phyloP scores from a whole-genome alignment of 306 rosid genomes.

The Prunus dulcis region DNA sequence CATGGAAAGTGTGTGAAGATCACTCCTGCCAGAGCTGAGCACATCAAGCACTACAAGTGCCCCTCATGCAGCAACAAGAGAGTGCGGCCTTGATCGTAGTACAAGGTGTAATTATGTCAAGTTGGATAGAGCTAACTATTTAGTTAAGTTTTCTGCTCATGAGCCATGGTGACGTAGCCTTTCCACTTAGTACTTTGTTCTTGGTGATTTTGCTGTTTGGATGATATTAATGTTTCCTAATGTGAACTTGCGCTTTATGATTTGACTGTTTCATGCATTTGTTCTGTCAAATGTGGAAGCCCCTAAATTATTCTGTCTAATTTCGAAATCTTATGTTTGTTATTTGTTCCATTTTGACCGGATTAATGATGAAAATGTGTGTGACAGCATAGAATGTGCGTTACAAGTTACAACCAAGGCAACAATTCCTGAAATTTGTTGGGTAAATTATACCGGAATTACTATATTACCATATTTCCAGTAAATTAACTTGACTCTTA shows the following conservation, averaged over 20 bases:
- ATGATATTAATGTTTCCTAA: conserved; percentile 11
- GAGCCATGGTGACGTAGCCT: conserved; percentile 31
- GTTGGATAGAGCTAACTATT: conserved; percentile 45
- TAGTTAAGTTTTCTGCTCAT: conserved; percentile 25
- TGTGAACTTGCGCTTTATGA: neutral
- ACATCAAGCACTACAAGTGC: conserved; percentile 67
- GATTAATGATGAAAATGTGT: neutral
- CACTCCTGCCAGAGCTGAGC: conserved; percentile 64
- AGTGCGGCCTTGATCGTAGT: conserved; percentile 45
- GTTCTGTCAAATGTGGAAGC: conserved; percentile 7
- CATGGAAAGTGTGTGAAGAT: conserved; percentile 68
- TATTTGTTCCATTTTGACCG: neutral
- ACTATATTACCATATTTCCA: too few species aligned
- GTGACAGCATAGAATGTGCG: too few species aligned
- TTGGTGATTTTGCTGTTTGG: conserved; percentile 29
- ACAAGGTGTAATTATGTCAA: conserved; percentile 26
- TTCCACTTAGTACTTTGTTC: conserved; percentile 24
- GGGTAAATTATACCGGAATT: neutral
- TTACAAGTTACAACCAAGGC: neutral
- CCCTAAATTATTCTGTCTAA: neutral
- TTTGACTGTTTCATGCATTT: neutral
- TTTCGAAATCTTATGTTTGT: neutral
- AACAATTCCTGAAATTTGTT: neutral
- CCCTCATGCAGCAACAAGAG: conserved; percentile 69
- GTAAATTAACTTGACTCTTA: too few species aligned